These are phyloP conservation scores for Periconia sp. DNA, from an alignment of 2,329 filamentous ascomycete genomes.

Conservation along the genomic window DNA sequence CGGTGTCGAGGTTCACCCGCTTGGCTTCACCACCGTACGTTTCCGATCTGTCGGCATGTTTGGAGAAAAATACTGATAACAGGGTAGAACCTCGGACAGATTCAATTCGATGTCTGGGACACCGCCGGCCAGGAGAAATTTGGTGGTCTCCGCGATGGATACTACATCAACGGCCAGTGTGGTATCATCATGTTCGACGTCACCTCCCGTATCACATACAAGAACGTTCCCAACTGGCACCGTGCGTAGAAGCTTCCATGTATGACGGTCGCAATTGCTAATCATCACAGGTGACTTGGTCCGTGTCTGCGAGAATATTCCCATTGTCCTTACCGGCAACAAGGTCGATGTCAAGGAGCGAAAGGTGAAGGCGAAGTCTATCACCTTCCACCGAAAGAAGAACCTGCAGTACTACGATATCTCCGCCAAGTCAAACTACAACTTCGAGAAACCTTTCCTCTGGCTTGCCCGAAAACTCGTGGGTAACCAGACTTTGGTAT, in stretches of 20 bases:
- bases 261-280: conserved; percentile 12
- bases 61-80: conserved; percentile 26
- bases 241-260: conserved; percentile 68
- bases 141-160: conserved; percentile 97
- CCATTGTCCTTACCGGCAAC: conserved; percentile 97
- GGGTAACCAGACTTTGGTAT: conserved; percentile 84
- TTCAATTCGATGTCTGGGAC: conserved; percentile 99
- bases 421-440: conserved; percentile 99
- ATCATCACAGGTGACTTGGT: conserved; percentile 81
- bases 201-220: conserved; percentile 99
- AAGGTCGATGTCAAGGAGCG: conserved; percentile 99
- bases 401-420: conserved; percentile 99
- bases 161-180: conserved; percentile 99
- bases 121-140: conserved; percentile 99
- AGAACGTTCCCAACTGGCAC: conserved; percentile 99
- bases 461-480: conserved; percentile 99
- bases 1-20: conserved; percentile 98
- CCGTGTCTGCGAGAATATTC: conserved; percentile 99
- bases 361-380: conserved; percentile 99
- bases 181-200: conserved; percentile 99
- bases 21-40: conserved; percentile 95
- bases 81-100: conserved; percentile 82
- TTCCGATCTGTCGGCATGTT: conserved; percentile 10
- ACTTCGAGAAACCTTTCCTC: conserved; percentile 99
- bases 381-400: conserved; percentile 99